Evolutionary conservation across 176 grass and related monocot genomes (phyloP), one percentile per base, ranked within the genome.

Genomic region (Phyllostachys edulis): DNA sequence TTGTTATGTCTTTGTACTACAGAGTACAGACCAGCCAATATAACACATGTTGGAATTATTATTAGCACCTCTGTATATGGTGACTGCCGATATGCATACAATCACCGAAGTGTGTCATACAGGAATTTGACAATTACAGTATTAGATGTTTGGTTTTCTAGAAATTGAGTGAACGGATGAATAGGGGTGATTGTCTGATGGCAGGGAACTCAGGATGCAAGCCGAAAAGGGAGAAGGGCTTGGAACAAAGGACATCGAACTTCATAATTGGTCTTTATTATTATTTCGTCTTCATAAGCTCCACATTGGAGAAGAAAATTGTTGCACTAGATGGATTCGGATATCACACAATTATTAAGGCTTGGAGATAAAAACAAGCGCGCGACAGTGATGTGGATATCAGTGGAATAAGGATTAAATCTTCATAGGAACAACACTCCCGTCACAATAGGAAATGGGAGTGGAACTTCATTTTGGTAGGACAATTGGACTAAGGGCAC

Each of bases 211-310:
- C 42, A 29, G 4, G 39, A 44, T 60, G 54, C 50, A 68, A 41
- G 16, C 29, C 0, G 54, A 24, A 67, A 38, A 47, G 27, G 11
- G 62, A 9, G 23, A 26, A 78, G 29, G 23, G 56, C 47, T 61
- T 56, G 39, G 83, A 78, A 75, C 44, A 66, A 68, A 75, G 18
- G 39, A 37, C 61, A 87, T 57, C 12, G 12, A 9, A 7, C 44
- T 54, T 67, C 50, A 42, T 59, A 63, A 26, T 75, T 44, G 24
- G 39, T 29, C 45, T 55, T 32, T 55, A 57, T 62, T 7, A 51
- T 41, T 68, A 37, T 78, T 63, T 60, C 26, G 64, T 64, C 9
- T 63, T 62, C n/a, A 6, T 63, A 79, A 70, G 56, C 40, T 81
- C 49, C 18, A 67, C 49, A 76, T 0, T 60, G 26, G 64, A 69